Evolutionary conservation across 139 green algal genomes (phyloP), one percentile per base, ranked within the genome.

Genomic region (Eudorina sp.): DNA sequence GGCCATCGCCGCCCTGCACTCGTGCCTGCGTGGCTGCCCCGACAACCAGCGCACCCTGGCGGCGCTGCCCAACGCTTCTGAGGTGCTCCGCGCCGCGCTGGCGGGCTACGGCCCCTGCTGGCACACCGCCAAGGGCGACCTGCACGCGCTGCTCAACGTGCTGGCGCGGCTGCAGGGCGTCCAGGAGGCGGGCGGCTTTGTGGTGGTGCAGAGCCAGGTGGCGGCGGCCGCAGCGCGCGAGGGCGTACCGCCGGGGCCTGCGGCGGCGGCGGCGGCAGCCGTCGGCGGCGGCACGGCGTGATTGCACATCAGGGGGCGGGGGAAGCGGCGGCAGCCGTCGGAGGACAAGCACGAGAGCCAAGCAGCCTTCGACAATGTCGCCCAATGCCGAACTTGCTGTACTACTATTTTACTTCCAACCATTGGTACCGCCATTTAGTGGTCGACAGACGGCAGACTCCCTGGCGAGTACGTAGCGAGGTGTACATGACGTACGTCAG

Each of bases 11-110:
- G 83, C 83, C 36, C 83, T 88, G 48, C 83, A 88, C 83, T 82
- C 64, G 36, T 9, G n/a, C n/a, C 83, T 88, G 36, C 83, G 83
- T 48, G 83, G 83, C 83, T 88, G 68, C 68, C 46, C 83, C 48
- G 83, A 88, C 36, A 88, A 88, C 83, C 83, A 88, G 83, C 83
- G 68, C 51, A 60, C 36, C 16, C 83, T 88, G 83, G 83, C 83
- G 48, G 51, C 83, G 25, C 83, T 88, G 68, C 83, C 83, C 8
- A 14, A 25, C 0, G 83, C 83, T 8, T 48, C 25, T 11, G 83
- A 88, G 83, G 80, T 85, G 48, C 83, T 88, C 21, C 83, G 83
- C 21, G 68, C 6, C 9, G 83, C 83, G 36, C 68, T 88, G 68
- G 48, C 25, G 18, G 83, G 83, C 51, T 88, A 45, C 83, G 83